Base-by-base conservation (phyloP, 352 stramenopile genomes). In the Halophytophthora polymorphica region DNA sequence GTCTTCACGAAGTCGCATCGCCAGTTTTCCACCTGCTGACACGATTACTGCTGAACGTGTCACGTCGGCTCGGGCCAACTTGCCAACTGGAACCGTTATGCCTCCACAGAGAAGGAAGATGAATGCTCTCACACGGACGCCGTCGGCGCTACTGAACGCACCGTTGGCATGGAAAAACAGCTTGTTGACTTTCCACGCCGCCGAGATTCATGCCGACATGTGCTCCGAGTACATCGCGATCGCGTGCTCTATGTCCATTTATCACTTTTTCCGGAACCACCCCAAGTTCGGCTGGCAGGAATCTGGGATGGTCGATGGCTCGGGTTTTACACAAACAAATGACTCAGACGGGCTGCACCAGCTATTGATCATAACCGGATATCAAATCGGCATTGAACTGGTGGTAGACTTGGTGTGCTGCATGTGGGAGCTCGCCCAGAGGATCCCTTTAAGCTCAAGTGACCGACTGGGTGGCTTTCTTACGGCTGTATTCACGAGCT, bases 211-310 rank as follows among this genome's bases (percentile, higher is more conserved):
- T 15, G 51, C 57, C 7, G 58, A 72, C 17, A 72, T 76, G 63
- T 73, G 50, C 46, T 62, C 67, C 44, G 63, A 77, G 60, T 71
- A 73, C 45, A 70, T 77, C 18, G 62, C 63, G 0, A 73, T 70
- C 34, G 48, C 33, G 15, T 77, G 58, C 44, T 67, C 58, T 6
- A 48, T 60, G 6, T 59, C 58, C 8, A 70, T 70, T 11, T 64
- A 51, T 45, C 61, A 55, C 18, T 66, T 49, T 21, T 45, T 77
- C 14, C 43, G 49, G 4, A 39, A 40, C 5, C 51, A 68, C 38
- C 36, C 55, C 0, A 45, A 57, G 19, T 61, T 66, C 23, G 45
- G 40, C 10, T 76, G 62, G 62, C 35, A 48, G 6, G 19, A 37
- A 1, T 36, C 10, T 34, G 10, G 1, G 17, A 15, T n/a, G n/a